These are phyloP conservation scores for Acanthamoeba lenticulata DNA, from an alignment of 208 protist species.

Conservation along the genomic window DNA sequence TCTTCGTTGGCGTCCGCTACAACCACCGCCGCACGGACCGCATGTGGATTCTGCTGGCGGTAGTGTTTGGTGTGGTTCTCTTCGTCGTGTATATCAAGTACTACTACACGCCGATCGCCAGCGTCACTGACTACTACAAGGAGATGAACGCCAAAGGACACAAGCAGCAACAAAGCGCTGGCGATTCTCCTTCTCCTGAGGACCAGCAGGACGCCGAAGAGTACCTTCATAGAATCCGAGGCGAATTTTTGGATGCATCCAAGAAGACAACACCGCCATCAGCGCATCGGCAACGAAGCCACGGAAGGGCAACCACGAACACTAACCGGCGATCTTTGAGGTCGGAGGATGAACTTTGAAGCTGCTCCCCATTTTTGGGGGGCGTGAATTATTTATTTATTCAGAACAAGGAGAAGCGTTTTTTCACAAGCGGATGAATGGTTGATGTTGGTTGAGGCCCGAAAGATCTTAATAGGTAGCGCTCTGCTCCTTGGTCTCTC, in stretches of 20 bases:
- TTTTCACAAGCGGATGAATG: too few species aligned
- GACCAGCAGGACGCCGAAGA: not conserved
- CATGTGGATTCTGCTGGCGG: conserved; percentile 29
- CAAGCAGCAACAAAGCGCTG: too few species aligned
- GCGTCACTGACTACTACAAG: conserved; percentile 62
- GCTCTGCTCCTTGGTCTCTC: conserved; percentile 59
- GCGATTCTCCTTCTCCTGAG: not conserved
- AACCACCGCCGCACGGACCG: not conserved
- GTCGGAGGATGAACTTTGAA: too few species aligned
- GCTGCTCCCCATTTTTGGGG: too few species aligned
- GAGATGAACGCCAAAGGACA: not conserved
- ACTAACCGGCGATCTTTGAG: too few species aligned
- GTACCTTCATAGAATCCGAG: not conserved
- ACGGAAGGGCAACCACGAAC: too few species aligned
- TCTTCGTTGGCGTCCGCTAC: conserved; percentile 23
- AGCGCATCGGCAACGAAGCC: too few species aligned
- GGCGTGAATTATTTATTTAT: not conserved
- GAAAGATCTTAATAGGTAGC: not conserved
- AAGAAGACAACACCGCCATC: too few species aligned
- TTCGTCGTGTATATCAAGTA: conserved; percentile 28
- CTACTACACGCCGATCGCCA: conserved; percentile 17
- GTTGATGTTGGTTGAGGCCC: not conserved
- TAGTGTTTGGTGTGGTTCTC: not conserved
- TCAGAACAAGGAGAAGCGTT: too few species aligned
- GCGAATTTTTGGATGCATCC: conserved; percentile 8